A percentile compares a stretch with the other conserved stretches of the same genome.
Conservation (phyloP, 805 yeast species). For the Ogataea saltuana region DNA sequence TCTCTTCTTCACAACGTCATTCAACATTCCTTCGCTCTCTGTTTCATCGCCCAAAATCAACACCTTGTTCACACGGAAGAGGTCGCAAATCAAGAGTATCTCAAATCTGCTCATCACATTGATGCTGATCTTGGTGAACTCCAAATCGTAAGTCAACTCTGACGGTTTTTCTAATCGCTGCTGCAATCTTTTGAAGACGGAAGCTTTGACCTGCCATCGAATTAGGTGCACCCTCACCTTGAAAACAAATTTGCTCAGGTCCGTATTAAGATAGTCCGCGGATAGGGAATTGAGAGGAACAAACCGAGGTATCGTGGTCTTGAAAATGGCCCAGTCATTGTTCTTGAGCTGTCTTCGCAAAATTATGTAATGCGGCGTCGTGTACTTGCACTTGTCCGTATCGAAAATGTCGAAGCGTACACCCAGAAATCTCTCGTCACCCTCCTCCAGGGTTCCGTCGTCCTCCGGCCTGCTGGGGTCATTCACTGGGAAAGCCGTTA, state of each 20-base stretch:
- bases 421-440: slow-evolving; percentile 41
- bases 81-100: slow-evolving; percentile 26
- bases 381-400: slow-evolving; percentile 30
- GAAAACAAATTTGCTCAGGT: slow-evolving; percentile 28
- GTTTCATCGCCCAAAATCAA: slow-evolving; percentile 15
- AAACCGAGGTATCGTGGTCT: slow-evolving; percentile 38
- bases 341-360: slow-evolving; percentile 32
- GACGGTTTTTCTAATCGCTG: slow-evolving; percentile 15
- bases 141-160: slow-evolving; percentile 29
- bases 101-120: slow-evolving; percentile 21
- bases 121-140: slow-evolving; percentile 30
- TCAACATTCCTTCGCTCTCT: slow-evolving; percentile 10
- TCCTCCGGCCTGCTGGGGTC: slow-evolving; percentile 24
- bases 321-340: slow-evolving; percentile 35
- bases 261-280: slow-evolving; percentile 26
- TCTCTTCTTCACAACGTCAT: slow-evolving; percentile 7
- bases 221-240: slow-evolving; percentile 29
- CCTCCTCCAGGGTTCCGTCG: slow-evolving; percentile 9
- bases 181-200: slow-evolving; percentile 20
- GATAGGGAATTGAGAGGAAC: slow-evolving; percentile 31
- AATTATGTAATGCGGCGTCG: slow-evolving; percentile 50
- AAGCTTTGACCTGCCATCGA: slow-evolving; percentile 24
- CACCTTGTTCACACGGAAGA: slow-evolving; percentile 22
- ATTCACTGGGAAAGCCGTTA: slow-evolving; percentile 53
- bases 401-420: slow-evolving; percentile 50